Evolutionary conservation across 2,329 filamentous ascomycete genomes (phyloP).

Genomic region (Curvularia eragrostidis): DNA sequence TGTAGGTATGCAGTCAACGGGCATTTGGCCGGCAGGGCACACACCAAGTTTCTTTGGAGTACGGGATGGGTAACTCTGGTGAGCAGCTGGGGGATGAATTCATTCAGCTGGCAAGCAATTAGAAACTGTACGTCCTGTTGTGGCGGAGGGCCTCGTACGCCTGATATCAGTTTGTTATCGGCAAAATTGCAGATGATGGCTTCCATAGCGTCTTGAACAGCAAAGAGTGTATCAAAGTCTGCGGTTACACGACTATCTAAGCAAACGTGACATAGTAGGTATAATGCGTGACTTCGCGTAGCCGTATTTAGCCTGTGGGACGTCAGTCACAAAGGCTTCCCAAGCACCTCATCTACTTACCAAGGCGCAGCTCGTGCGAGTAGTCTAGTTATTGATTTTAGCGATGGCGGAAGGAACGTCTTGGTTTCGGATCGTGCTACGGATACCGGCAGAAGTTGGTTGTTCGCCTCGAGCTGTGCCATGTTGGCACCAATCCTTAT

Average conservation of each 20-base stretch:
- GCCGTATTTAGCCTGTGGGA: conserved; percentile 29
- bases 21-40: conserved; percentile 63
- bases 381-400: conserved; percentile 33
- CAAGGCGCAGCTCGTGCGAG: conserved; percentile 34
- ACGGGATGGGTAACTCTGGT: conserved; percentile 54
- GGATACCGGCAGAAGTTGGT: conserved; percentile 15
- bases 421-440: conserved; percentile 18
- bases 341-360: conserved; percentile 23
- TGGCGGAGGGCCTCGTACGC: conserved; percentile 28
- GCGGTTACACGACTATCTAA: conserved; percentile 43
- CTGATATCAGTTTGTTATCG: conserved; percentile 29
- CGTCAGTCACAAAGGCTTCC: conserved; percentile 10
- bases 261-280: conserved; percentile 38
- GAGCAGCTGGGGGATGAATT: conserved; percentile 35
- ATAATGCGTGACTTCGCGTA: conserved; percentile 31
- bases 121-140: conserved; percentile 27
- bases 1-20: conserved; percentile 65
- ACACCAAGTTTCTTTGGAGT: conserved; percentile 65
- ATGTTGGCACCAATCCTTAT: conserved; percentile 61
- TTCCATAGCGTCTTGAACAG: conserved; percentile 44
- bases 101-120: conserved; percentile 34
- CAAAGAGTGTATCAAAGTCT: conserved; percentile 23
- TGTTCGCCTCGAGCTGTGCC: conserved; percentile 6
- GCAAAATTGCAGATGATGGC: conserved; percentile 39
- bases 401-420: conserved; percentile 25